Base-by-base conservation (phyloP, 306 rosid genomes). In the Quillaja saponaria region DNA sequence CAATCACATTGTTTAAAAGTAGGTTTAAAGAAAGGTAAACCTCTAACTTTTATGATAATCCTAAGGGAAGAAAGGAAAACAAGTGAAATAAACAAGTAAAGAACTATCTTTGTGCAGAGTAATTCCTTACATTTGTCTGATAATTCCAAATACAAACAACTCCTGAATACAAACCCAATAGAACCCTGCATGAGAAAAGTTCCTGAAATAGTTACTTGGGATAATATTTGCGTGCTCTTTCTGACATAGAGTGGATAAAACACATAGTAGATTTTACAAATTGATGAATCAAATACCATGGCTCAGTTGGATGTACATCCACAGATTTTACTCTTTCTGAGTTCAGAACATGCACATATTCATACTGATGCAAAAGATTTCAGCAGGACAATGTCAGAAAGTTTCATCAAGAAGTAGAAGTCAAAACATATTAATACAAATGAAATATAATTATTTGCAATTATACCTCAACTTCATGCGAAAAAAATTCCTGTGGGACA, bases 281-380 rank as follows among this genome's bases (percentile, higher is more conserved):
- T 2, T 54, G 49, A 19, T 59, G 21, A 34, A 71, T 13, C 68
- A 34, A 55, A 52, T 87, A 87, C 95, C 91, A 87, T 84, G 95
- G 91, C 56, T 87, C 86, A 67, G 86, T 76, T 58, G 88, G 91
- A 80, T 87, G 88, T 5, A 78, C 75, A 82, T 84, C 91, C 72
- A 84, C 76, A 41, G 91, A 84, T 70, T 87, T 87, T 0, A 87
- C 91, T 82, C 87, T 80, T 55, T 87, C 88, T 25, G 88, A 84
- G 61, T 79, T 78, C 55, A 80, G 91, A 0, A 85, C 80, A 78
- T 80, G n/a, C n/a, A n/a, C n/a, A n/a, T n/a, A 84, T 53, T 80
- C 63, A 55, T 83, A 61, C 95, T 87, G 82, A 55, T 62, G 19
- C 54, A 74, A 49, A 62, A 73, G 15, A 63, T 49, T 15, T 58